Base-by-base conservation (phyloP, 164 flowering plant species). In the Liriodendron chinense region DNA sequence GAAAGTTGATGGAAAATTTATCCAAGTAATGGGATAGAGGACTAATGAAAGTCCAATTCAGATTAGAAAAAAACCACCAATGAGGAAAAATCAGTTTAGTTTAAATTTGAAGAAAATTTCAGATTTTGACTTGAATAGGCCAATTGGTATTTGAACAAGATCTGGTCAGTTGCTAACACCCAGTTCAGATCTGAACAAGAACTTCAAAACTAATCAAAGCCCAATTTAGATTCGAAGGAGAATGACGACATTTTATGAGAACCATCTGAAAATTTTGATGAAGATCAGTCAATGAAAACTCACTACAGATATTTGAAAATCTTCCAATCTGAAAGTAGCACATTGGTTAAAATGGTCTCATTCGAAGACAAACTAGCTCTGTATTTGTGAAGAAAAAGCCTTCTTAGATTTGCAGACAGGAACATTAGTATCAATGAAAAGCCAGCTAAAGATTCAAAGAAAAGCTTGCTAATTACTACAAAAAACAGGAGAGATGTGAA, bases 101-200 rank as follows among this genome's bases (percentile, higher is more conserved):
- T 12, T 12, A 53, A 16, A 53, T 53, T 53, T 16, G 13, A 53
- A 53, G 59, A 12, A 53, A 12, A 12, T 12, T 53, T 53, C 18
- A 2, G 3, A 12, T 53, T 53, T 12, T 53, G 59, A 53, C 3
- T 14, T 12, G 18, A 53, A 53, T 12, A 53, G 59, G 59, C 59
- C 13, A 53, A 53, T 12, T 53, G 59, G 59, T 53, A 53, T 59
- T 69, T 20, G 7, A 75, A 9, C 48, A 24, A 47, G 47, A 70
- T 56, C 67, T 28, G 47, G 49, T 16, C 16, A 67, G 23, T 67
- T 67, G 25, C 73, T 34, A 4, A 34, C 7, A 34, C 43, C 43
- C 43, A 62, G 24, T 47, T 75, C 73, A 47, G 78, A 70, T 68
- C 72, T 75, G 24, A 57, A 9, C 43, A 28, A 63, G 5, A 65